These are phyloP conservation scores for Boletellus ananas DNA, from an alignment of 768 basidiomycete species.

Conservation along the genomic window DNA sequence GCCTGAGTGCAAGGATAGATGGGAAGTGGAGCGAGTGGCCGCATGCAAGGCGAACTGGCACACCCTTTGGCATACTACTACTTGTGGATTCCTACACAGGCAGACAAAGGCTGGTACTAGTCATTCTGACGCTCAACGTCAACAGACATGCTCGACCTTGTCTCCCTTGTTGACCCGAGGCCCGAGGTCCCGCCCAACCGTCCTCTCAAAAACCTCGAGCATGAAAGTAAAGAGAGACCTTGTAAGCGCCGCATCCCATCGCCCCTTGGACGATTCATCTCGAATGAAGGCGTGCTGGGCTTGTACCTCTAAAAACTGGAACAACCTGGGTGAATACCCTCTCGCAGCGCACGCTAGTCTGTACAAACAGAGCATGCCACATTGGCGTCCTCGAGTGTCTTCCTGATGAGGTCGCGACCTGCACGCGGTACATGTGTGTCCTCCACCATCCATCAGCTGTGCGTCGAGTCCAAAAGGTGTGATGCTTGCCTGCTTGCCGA, in stretches of 20 bases:
- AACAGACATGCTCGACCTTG: slow-evolving; percentile 77
- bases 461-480: not conserved
- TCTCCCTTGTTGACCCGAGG: slow-evolving; percentile 44
- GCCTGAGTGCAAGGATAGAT: slow-evolving; percentile 51
- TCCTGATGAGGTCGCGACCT: slow-evolving; percentile 82
- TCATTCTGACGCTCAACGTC: too few relatives aligned
- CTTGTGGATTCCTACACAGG: too few relatives aligned
- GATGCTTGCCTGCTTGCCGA: slow-evolving; percentile 77
- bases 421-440: slow-evolving; percentile 91
- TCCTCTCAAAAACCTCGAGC: slow-evolving; percentile 93
- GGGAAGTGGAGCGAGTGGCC: slow-evolving; percentile 39
- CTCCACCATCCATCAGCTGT: slow-evolving; percentile 33
- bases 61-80: too few relatives aligned
- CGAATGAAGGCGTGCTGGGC: slow-evolving; percentile 97
- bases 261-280: slow-evolving; percentile 86
- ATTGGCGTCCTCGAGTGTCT: slow-evolving; percentile 75
- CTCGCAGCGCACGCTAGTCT: not conserved
- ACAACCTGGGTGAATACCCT: slow-evolving; percentile 3
- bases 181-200: slow-evolving; percentile 81
- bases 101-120: too few relatives aligned
- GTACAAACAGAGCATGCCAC: slow-evolving; percentile 64
- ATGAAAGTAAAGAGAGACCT: slow-evolving; percentile 76
- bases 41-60: slow-evolving; percentile 22
- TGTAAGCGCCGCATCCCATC: slow-evolving; percentile 94
- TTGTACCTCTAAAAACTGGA: slow-evolving; percentile 89